These are phyloP conservation scores for Gossypium herbaceum DNA, from an alignment of 345 rosid species.

Conservation along the genomic window DNA sequence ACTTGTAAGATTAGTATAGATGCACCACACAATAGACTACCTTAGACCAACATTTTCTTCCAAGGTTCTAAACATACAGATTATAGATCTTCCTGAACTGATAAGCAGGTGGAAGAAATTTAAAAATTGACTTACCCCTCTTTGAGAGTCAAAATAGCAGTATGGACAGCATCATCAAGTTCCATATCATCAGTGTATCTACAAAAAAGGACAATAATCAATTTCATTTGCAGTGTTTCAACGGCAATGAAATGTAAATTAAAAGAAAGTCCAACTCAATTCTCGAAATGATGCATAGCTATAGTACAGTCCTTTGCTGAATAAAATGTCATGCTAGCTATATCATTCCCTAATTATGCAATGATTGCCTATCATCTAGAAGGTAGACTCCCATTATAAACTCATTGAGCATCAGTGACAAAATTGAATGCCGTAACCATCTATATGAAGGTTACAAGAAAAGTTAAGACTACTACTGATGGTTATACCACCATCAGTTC, in stretches of 20 bases:
- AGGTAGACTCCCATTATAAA: neutral
- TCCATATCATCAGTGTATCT: conserved; percentile 98
- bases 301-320: neutral
- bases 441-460: neutral
- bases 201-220: conserved; percentile 7
- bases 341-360: neutral
- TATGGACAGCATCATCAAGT: conserved; percentile 98
- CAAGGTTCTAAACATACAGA: neutral
- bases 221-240: neutral
- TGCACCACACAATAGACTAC: no score
- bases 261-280: neutral
- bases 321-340: neutral
- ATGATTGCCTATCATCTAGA: neutral
- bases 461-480: neutral
- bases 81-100: neutral
- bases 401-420: neutral
- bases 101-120: neutral
- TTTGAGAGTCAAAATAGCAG: conserved; percentile 87
- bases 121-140: conserved; percentile 56
- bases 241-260: neutral
- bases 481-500: neutral
- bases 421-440: neutral
- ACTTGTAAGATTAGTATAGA: neutral
- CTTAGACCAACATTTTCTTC: neutral
- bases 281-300: neutral